Evolutionary conservation across 768 basidiomycete genomes (phyloP).

Genomic region (Mycena venus): DNA sequence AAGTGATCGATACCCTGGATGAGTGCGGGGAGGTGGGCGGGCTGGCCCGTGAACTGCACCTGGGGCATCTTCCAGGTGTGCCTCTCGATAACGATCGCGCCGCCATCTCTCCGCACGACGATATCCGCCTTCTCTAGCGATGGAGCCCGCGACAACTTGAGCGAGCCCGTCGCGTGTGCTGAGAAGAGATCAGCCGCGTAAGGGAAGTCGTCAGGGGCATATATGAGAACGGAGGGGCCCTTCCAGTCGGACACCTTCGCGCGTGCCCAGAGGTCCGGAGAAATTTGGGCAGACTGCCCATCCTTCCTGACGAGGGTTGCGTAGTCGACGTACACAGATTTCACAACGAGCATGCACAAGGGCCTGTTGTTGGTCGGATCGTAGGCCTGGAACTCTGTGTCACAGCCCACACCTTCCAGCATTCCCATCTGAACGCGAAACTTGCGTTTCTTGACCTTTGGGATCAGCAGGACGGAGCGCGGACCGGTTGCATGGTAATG

Average conservation of each 20-base stretch:
- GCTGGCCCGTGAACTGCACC: not conserved
- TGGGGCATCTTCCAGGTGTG: not conserved
- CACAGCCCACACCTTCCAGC: not conserved
- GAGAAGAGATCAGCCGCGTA: not conserved
- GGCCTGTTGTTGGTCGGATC: not conserved
- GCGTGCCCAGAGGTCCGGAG: not conserved
- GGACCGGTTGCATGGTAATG: not conserved
- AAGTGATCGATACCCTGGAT: not conserved
- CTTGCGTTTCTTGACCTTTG: no score
- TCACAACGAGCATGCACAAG: conserved; percentile 10
- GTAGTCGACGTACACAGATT: not conserved
- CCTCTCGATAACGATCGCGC: conserved; percentile 5
- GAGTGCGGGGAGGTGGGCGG: not conserved
- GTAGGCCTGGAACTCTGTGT: conserved; percentile 1
- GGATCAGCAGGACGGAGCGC: not conserved
- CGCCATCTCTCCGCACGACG: not conserved
- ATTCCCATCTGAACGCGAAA: not conserved
- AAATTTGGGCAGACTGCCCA: not conserved
- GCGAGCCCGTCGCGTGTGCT: not conserved
- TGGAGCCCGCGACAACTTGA: not conserved
- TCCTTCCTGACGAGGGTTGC: not conserved
- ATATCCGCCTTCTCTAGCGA: not conserved
- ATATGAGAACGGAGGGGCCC: not conserved
- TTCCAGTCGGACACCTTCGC: conserved; percentile 2
- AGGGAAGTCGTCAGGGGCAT: not conserved